phyloP scores from a whole-genome alignment of 164 flowering plant genomes.

The Piper betle region DNA sequence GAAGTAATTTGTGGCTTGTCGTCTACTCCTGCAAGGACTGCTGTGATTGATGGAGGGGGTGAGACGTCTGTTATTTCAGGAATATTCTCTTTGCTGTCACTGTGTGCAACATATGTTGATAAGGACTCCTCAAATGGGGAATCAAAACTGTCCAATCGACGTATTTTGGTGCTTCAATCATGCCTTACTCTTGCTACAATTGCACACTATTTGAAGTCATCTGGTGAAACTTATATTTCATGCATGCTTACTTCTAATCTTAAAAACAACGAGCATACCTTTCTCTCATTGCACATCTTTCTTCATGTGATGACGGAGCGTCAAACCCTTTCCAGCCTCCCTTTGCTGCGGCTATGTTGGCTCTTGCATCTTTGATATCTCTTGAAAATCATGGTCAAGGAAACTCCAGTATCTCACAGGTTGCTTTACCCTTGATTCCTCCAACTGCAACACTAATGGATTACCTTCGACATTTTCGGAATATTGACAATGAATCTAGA shows the following conservation, averaged over 20 bases:
- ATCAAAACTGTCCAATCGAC: slow-evolving; percentile 38
- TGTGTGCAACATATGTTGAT: slow-evolving; percentile 33
- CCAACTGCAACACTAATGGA: slow-evolving; percentile 61
- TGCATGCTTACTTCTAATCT: slow-evolving; percentile 66
- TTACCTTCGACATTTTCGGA: slow-evolving; percentile 31
- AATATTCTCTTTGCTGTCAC: slow-evolving; percentile 54
- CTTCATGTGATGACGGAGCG: slow-evolving; percentile 48
- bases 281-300: slow-evolving; percentile 52
- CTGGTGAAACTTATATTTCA: slow-evolving; percentile 64
- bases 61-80: slow-evolving; percentile 80
- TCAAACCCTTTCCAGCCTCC: slow-evolving; percentile 40
- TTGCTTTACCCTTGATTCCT: slow-evolving; percentile 78
- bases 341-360: slow-evolving; percentile 77
- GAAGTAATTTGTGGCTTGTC: slow-evolving; percentile 75
- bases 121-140: slow-evolving; percentile 45
- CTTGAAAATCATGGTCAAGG: slow-evolving; percentile 50
- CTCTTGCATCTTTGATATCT: slow-evolving; percentile 74
- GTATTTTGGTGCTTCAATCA: slow-evolving; percentile 40
- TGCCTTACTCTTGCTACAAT: slow-evolving; percentile 66
- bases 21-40: slow-evolving; percentile 54
- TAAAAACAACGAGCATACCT: slow-evolving; percentile 71
- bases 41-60: slow-evolving; percentile 74
- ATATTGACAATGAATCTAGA: slow-evolving; percentile 21
- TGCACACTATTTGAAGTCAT: slow-evolving; percentile 61
- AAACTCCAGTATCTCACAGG: slow-evolving; percentile 52